Base-by-base conservation (phyloP, 2,329 filamentous ascomycete species). In the Botryotinia narcissicola region DNA sequence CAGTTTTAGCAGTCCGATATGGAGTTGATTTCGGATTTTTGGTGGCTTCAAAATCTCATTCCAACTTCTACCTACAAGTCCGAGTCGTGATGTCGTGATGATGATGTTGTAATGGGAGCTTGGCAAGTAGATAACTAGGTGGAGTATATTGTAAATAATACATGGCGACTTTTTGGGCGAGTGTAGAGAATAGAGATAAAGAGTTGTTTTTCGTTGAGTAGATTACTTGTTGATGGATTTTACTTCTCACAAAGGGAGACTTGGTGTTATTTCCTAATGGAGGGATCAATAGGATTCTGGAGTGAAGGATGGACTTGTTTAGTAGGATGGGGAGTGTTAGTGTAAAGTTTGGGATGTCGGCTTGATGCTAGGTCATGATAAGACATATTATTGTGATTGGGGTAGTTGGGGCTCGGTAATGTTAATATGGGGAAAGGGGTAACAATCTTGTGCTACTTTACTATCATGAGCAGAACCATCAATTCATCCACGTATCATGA, bases 391-490 rank as follows among this genome's bases (percentile, higher is more conserved):
- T 51, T 51, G 48, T n/a, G 25, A 51, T 48, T n/a, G 25, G 1
- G 48, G 48, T 51, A n/a, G 25, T 51, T 51, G 25, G 25, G 22
- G 25, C 48, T 51, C 48, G 48, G 48, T 25, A 22, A 48, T 29
- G 29, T 57, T 18, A 29, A 57, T 57, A 57, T 32, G n/a, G n/a
- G 51, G 48, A 54, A 54, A 54, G 48, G 48, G 51, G n/a, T 29
- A 29, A 29, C 1, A 12, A 29, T 54, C 7, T 29, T 2, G 14
- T 54, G 51, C 6, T 54, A 54, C 51, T 18, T 18, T 9, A 54
- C 25, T 32, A 32, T 18, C 7, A 18, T 32, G 3, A 32, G 7
- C 0, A 29, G 16, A 57, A 57, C 3, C 7, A 7, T 0, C 3
- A 18, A 8, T 9, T 18, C 1, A 29, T 16, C 1, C 51, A 57